phyloP scores from a whole-genome alignment of 1,284 basidiomycete species.

The Ustilago hordei region DNA sequence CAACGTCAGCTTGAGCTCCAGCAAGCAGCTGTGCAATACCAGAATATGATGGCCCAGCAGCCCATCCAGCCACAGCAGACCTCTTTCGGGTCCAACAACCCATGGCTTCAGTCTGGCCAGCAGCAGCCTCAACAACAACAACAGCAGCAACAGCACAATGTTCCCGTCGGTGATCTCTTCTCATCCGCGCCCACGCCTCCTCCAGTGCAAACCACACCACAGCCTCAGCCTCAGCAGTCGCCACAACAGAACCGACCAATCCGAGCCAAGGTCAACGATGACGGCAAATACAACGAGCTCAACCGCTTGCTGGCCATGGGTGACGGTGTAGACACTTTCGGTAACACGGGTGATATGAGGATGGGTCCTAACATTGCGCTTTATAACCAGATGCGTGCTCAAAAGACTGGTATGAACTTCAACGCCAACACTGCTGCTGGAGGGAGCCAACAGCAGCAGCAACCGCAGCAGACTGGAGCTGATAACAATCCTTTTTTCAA shows the following conservation, averaged over 20 bases:
- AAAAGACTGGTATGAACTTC: slow-evolving; percentile 55
- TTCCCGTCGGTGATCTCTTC: slow-evolving; percentile 62
- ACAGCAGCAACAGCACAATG: slow-evolving; percentile 50
- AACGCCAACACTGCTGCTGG: slow-evolving; percentile 27
- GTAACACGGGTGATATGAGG: slow-evolving; percentile 67
- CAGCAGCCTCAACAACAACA: slow-evolving; percentile 49
- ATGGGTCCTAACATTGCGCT: slow-evolving; percentile 56
- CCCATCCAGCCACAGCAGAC: slow-evolving; percentile 73
- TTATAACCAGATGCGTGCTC: slow-evolving; percentile 50
- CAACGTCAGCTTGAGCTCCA: slow-evolving; percentile 70
- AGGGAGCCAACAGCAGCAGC: slow-evolving; percentile 8
- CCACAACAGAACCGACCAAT: slow-evolving; percentile 39
- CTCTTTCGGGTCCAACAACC: slow-evolving; percentile 88
- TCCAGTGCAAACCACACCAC: slow-evolving; percentile 26
- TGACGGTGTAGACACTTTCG: slow-evolving; percentile 68
- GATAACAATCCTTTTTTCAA: slow-evolving; percentile 62
- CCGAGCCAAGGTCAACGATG: slow-evolving; percentile 46
- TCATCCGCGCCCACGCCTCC: slow-evolving; percentile 49
- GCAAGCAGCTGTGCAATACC: slow-evolving; percentile 70
- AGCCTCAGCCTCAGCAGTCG: slow-evolving; percentile 13
- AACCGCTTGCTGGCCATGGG: slow-evolving; percentile 65
- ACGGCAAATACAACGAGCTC: slow-evolving; percentile 60
- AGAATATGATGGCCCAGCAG: slow-evolving; percentile 70
- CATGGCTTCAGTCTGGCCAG: slow-evolving; percentile 72
- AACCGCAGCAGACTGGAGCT: slow-evolving; percentile 18